Evolutionary conservation across 73 alveolate genomes (phyloP), one percentile per base, ranked within the genome.

Genomic region (Paramecium biaurelia): DNA sequence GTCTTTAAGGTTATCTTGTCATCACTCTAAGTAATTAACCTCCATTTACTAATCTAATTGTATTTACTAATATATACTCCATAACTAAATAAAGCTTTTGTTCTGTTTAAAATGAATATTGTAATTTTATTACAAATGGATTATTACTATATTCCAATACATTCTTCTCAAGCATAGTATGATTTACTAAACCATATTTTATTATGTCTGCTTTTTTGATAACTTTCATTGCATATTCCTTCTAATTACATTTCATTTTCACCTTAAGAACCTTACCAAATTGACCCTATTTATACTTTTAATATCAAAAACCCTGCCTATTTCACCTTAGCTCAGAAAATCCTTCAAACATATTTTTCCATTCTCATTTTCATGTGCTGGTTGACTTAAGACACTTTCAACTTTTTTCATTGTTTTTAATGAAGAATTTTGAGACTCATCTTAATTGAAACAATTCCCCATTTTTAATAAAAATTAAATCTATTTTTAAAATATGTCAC

Each of bases 31-130:
- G 35, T 8, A 85, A 58, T 28, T 53, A 18, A 28, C 88, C 76
- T 12, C 87, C 87, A 12, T 26, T 26, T 4, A 56, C 76, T 70
- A 58, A 42, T 24, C 85, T 68, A 28, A 9, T 35, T 38, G 20
- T 26, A 21, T 38, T 35, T 20, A 47, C 14, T 34, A 30, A 23
- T 15, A 3, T 21, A 58, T 87, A 87, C 93, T 98, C 99, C 96
- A 98, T 93, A 63, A 97, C 93, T 87, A 97, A 93, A 92, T 94
- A 98, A 20, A 97, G 95, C 38, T 98, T 94, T 79, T 96, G 93
- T 20, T 96, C 96, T n/a, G 96, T 96, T 92, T 98, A 98, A 85
- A 97, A 98, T 12, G 99, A 96, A 86, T 96, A 96, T 70, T 96
- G 94, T 35, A 97, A 57, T 93, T 95, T 97, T n/a, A 98, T 95